A percentile compares a stretch with the other conserved stretches of the same genome.
Evolutionary conservation across 2,329 filamentous ascomycete genomes (phyloP).

Genomic region (Monascus ruber): DNA sequence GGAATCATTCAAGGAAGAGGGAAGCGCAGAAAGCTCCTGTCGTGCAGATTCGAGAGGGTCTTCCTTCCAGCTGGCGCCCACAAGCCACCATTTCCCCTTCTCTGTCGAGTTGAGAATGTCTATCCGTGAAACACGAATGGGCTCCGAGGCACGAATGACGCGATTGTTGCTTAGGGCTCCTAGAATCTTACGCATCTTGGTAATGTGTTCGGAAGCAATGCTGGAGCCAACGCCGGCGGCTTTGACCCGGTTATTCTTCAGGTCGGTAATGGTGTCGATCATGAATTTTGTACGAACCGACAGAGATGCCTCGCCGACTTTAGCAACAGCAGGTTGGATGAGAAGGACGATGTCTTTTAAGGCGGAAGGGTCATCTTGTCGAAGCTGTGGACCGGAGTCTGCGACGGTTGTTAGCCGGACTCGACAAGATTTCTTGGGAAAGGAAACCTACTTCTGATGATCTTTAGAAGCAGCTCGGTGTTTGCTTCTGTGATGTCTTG

Average conservation of each 20-base stretch:
- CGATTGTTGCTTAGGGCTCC: slow-evolving; percentile 58
- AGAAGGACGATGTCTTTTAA: slow-evolving; percentile 79
- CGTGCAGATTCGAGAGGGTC: slow-evolving; percentile 26
- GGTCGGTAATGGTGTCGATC: slow-evolving; percentile 88
- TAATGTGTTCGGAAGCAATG: slow-evolving; percentile 68
- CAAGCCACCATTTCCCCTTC: slow-evolving; percentile 95
- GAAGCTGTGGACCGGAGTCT: slow-evolving; percentile 66
- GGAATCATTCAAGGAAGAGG: slow-evolving; percentile 4
- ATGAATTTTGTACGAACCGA: slow-evolving; percentile 91
- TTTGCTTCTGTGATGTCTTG: slow-evolving; percentile 67
- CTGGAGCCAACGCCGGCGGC: slow-evolving; percentile 58
- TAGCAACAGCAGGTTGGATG: slow-evolving; percentile 60
- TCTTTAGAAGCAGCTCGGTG: slow-evolving; percentile 74
- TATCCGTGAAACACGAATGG: slow-evolving; percentile 65
- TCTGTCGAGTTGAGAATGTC: slow-evolving; percentile 78
- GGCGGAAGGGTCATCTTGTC: slow-evolving; percentile 77
- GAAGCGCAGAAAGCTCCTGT: slow-evolving; percentile 17
- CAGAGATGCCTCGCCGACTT: slow-evolving; percentile 56
- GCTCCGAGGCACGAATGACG: slow-evolving; percentile 62
- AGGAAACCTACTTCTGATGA: slow-evolving; percentile 53
- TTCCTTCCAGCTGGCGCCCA: slow-evolving; percentile 77
- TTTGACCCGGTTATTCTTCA: slow-evolving; percentile 90
- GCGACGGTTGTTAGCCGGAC: slow-evolving; percentile 5
- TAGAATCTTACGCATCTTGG: slow-evolving; percentile 78
- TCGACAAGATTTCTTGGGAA: not conserved